Evolutionary conservation across 495 filamentous ascomycete species (phyloP).

Genomic region (Lindgomyces ingoldianus): DNA sequence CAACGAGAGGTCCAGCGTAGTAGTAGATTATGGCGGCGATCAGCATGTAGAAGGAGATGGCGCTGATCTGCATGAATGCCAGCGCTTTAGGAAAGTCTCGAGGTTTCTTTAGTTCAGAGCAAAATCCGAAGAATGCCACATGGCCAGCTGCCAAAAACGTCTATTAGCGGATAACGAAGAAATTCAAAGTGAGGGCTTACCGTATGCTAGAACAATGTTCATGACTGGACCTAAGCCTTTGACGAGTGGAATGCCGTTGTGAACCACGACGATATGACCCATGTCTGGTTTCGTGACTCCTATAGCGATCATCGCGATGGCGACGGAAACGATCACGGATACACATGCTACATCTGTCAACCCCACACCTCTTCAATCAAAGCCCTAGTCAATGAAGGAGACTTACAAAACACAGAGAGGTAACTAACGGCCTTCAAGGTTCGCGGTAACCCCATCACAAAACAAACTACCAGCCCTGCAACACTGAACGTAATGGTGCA

Average conservation of each 20-base stretch:
- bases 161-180: not conserved
- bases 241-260: constrained; percentile 20
- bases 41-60: constrained; percentile 67
- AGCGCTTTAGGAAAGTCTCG: constrained; percentile 56
- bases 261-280: constrained; percentile 31
- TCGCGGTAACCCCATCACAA: constrained; percentile 63
- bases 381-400: constrained; percentile 26
- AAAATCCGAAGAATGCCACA: constrained; percentile 74
- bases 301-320: constrained; percentile 64
- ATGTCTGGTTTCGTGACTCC: constrained; percentile 37
- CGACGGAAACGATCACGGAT: constrained; percentile 64
- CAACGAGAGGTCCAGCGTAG: constrained; percentile 69
- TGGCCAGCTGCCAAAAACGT: constrained; percentile 58
- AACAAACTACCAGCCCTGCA: constrained; percentile 63
- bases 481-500: constrained; percentile 71
- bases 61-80: constrained; percentile 62
- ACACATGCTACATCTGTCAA: constrained; percentile 55
- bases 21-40: constrained; percentile 70
- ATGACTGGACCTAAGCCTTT: constrained; percentile 60
- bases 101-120: constrained; percentile 74
- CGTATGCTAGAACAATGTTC: constrained; percentile 76
- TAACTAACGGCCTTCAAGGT: constrained; percentile 62
- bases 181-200: constrained; percentile 30
- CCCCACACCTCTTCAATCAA: constrained; percentile 24
- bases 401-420: constrained; percentile 63